Percentiles rank a stretch among this genome's conserved stretches.
Conservation (phyloP, 805 yeast species). For the Ogataea methanolica region DNA sequence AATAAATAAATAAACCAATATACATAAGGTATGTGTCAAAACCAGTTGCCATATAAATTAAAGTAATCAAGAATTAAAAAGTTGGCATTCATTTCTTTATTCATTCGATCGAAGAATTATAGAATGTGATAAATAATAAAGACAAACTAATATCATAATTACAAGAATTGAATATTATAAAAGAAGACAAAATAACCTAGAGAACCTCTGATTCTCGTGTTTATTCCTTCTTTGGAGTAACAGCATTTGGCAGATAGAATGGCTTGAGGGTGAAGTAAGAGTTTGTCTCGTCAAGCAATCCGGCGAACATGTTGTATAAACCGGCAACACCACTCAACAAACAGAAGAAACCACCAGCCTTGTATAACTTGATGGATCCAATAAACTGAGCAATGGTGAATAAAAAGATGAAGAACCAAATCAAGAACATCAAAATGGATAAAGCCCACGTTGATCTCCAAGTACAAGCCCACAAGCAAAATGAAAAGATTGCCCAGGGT, state of each 20-base stretch:
- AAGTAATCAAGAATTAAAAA: too few relatives aligned
- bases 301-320: constrained; percentile 44
- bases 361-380: constrained; percentile 27
- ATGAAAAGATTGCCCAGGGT: constrained; percentile 51
- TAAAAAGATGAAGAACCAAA: constrained; percentile 42
- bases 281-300: constrained; percentile 47
- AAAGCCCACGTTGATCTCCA: constrained; percentile 44
- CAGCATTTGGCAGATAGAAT: constrained; percentile 42
- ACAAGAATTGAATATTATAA: too few relatives aligned
- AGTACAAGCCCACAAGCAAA: constrained; percentile 41
- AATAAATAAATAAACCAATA: too few relatives aligned
- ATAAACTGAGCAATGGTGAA: constrained; percentile 42
- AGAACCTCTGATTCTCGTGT: too few relatives aligned
- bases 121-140: too few relatives aligned
- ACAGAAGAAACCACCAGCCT: constrained; percentile 48
- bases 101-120: too few relatives aligned
- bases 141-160: too few relatives aligned
- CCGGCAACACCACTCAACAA: constrained; percentile 39
- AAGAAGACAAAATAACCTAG: too few relatives aligned
- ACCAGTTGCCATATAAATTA: too few relatives aligned
- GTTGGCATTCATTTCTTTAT: too few relatives aligned
- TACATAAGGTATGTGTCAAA: too few relatives aligned
- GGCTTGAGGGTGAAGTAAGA: constrained; percentile 52
- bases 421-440: constrained; percentile 34
- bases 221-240: constrained; percentile 9